Conservation (phyloP, 805 yeast species). For the Hanseniaspora vineae region DNA sequence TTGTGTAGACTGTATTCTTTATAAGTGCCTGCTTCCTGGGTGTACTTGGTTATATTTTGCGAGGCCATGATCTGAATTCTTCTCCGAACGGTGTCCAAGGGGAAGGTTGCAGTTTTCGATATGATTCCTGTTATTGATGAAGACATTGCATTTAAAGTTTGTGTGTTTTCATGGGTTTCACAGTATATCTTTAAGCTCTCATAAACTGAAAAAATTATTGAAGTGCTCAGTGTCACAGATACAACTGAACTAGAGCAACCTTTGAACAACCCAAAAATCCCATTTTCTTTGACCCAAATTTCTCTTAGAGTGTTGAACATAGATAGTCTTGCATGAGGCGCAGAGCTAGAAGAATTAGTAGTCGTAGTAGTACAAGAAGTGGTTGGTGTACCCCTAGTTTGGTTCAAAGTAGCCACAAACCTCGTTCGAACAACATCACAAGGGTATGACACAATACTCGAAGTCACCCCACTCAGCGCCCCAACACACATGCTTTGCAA, state of each 20-base stretch:
- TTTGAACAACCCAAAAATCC: slow-evolving; percentile 33
- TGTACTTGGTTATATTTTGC: slow-evolving; percentile 11
- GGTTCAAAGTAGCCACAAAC: slow-evolving; percentile 40
- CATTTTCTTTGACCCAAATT: slow-evolving; percentile 27
- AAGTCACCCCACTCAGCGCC: slow-evolving; percentile 58
- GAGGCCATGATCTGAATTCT: slow-evolving; percentile 49
- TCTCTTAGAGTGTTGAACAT: slow-evolving; percentile 18
- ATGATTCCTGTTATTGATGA: slow-evolving; percentile 62
- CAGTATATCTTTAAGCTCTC: slow-evolving; percentile 28
- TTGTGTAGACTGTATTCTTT: slow-evolving; percentile 7
- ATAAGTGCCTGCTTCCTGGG: slow-evolving; percentile 11
- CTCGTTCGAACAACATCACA: slow-evolving; percentile 82
- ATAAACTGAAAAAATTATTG: slow-evolving; percentile 62
- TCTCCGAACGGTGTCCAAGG: slow-evolving; percentile 73
- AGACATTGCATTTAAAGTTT: slow-evolving; percentile 41
- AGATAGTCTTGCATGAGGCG: not conserved
- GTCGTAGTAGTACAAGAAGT: no score
- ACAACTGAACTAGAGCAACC: slow-evolving; percentile 39
- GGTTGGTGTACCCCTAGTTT: no score
- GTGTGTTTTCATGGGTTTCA: slow-evolving; percentile 23
- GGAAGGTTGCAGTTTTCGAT: slow-evolving; percentile 67
- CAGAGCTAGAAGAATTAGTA: no score
- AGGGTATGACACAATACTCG: slow-evolving; percentile 73
- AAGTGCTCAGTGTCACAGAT: slow-evolving; percentile 60
- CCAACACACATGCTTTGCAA: slow-evolving; percentile 42